phyloP scores from a whole-genome alignment of 2,329 filamentous ascomycete species.

The Ophiocordyceps australis region DNA sequence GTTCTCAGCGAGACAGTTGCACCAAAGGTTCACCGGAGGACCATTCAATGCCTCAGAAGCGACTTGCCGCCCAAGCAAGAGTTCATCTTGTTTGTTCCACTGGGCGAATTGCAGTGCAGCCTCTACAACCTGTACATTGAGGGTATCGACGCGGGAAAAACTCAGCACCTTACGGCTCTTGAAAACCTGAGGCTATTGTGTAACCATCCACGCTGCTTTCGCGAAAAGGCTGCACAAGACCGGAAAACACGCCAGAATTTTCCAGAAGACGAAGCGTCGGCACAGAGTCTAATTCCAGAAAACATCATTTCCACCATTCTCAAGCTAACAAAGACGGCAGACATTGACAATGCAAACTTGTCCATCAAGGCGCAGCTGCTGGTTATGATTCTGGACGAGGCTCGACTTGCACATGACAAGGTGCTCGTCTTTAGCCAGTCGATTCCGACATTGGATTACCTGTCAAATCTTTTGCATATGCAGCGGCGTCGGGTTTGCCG shows the following conservation, averaged over 20 bases:
- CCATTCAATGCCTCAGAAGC: conserved; percentile 44
- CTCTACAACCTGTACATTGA: conserved; percentile 37
- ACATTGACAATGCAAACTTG: conserved; percentile 24
- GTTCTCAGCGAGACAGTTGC: conserved; percentile 54
- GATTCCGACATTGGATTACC: conserved; percentile 48
- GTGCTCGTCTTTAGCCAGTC: conserved; percentile 68
- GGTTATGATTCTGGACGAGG: conserved; percentile 50
- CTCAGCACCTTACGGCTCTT: conserved; percentile 16
- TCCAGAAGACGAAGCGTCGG: conserved; percentile 3
- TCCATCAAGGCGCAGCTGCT: conserved; percentile 56
- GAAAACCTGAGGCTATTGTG: conserved; percentile 27
- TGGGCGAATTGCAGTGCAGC: conserved; percentile 44
- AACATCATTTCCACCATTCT: conserved; percentile 11
- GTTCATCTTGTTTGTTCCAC: conserved; percentile 58
- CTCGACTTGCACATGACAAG: conserved; percentile 46
- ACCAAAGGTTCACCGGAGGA: conserved; percentile 62
- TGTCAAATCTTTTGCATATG: conserved; percentile 35
- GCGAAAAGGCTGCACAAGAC: conserved; percentile 11
- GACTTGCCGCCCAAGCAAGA: conserved; percentile 62
- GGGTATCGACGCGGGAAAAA: too few species aligned
- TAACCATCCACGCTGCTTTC: conserved; percentile 31
- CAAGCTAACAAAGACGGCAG: conserved; percentile 17
- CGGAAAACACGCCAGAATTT: conserved; percentile 1
- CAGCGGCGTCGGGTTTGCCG: conserved; percentile 31
- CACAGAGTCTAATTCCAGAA: conserved; percentile 6